These are phyloP conservation scores for Pseudocercospora eumusae DNA, from an alignment of 2,329 filamentous ascomycete species.

Conservation along the genomic window DNA sequence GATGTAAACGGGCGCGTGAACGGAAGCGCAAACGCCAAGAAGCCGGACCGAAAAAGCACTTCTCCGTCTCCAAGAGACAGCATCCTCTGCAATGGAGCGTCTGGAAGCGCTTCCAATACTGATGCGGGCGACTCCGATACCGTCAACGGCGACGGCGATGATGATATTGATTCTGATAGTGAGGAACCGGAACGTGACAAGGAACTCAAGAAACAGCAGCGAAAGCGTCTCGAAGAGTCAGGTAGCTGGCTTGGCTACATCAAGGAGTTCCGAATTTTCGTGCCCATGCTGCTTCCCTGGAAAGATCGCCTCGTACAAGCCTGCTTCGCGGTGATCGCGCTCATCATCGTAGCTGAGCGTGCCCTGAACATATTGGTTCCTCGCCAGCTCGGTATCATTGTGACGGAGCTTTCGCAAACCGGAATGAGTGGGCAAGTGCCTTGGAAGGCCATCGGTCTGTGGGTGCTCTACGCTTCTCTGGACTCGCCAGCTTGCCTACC, in stretches of 20 bases:
- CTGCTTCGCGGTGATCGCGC: conserved; percentile 64
- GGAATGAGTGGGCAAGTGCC: conserved; percentile 52
- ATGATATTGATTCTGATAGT: conserved; percentile 47
- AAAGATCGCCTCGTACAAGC: conserved; percentile 67
- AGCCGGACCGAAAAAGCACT: conserved; percentile 13
- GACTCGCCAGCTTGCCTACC: conserved; percentile 55
- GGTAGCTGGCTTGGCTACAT: conserved; percentile 77
- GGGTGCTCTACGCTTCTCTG: conserved; percentile 53
- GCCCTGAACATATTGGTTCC: conserved; percentile 75
- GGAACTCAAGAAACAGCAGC: conserved; percentile 55
- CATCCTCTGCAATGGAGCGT: conserved; percentile 11
- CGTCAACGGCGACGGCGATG: conserved; percentile 23
- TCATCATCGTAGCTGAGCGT: conserved; percentile 70
- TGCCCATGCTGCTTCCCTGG: conserved; percentile 77
- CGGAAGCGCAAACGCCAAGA: conserved; percentile 24
- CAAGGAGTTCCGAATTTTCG: conserved; percentile 71
- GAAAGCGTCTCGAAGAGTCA: conserved; percentile 69
- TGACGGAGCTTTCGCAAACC: conserved; percentile 63
- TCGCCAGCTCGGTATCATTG: conserved; percentile 77
- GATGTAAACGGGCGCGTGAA: conserved; percentile 1
- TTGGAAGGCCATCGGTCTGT: conserved; percentile 57
- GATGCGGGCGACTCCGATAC: conserved; percentile 16
- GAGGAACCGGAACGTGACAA: conserved; percentile 58
- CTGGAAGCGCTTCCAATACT: neutral
- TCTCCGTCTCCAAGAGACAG: conserved; percentile 8